Evolutionary conservation across 2,329 filamentous ascomycete genomes (phyloP).

Genomic region (Grosmannia huntii): DNA sequence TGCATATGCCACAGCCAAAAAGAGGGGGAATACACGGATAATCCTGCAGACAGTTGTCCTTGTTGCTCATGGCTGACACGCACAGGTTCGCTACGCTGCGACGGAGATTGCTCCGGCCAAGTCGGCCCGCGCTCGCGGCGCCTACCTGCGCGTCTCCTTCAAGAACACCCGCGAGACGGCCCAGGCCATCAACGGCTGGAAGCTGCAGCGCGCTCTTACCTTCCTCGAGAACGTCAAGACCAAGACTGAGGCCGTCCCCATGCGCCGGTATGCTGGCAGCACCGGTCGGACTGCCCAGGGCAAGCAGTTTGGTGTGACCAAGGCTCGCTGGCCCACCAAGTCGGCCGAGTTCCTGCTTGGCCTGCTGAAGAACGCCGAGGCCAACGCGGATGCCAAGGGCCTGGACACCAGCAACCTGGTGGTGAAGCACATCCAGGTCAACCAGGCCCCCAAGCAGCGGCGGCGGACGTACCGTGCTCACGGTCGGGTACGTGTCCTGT

Average conservation of each 20-base stretch:
- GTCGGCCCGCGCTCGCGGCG: constrained; percentile 94
- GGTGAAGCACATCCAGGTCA: constrained; percentile 99
- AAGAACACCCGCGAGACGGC: constrained; percentile 99
- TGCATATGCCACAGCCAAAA: not conserved
- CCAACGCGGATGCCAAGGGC: constrained; percentile 94
- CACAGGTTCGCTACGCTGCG: constrained; percentile 89
- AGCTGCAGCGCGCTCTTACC: constrained; percentile 82
- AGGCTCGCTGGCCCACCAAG: constrained; percentile 98
- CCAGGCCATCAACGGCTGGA: constrained; percentile 99
- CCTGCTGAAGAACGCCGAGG: constrained; percentile 94
- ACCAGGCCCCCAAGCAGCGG: constrained; percentile 99
- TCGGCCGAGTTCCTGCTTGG: constrained; percentile 95
- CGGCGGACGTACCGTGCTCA: constrained; percentile 99
- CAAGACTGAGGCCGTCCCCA: constrained; percentile 95
- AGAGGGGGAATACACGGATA: not conserved
- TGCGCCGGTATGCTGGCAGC: constrained; percentile 93
- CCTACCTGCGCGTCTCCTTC: constrained; percentile 98
- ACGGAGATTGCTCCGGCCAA: constrained; percentile 77
- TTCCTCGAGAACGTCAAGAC: constrained; percentile 98
- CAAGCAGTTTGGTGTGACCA: constrained; percentile 97
- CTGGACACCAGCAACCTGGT: constrained; percentile 94
- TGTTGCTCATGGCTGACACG: no score
- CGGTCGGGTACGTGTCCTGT: constrained; percentile 73
- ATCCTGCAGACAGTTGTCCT: no score
- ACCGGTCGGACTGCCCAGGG: constrained; percentile 96